Conservation (phyloP, 2,329 filamentous ascomycete genomes). For the Lizonia empirigonia region DNA sequence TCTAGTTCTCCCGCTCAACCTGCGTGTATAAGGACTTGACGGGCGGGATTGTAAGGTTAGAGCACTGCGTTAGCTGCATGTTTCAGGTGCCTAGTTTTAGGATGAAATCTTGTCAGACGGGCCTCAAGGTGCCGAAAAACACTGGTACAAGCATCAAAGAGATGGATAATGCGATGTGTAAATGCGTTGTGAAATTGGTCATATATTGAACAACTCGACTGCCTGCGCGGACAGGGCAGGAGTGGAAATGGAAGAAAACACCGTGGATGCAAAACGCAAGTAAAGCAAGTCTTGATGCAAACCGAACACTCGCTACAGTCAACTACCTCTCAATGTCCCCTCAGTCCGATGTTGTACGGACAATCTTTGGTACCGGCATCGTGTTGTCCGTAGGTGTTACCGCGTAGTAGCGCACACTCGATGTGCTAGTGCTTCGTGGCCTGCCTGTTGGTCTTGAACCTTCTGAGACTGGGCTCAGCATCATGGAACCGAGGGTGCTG, state of each 20-base stretch:
- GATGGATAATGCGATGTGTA: neutral
- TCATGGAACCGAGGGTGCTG: constrained; percentile 28
- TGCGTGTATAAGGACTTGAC: no score
- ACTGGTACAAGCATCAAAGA: neutral
- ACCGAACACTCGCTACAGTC: neutral
- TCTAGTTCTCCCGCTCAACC: no score
- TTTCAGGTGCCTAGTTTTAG: constrained; percentile 1
- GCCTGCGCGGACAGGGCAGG: neutral
- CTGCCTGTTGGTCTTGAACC: constrained; percentile 23
- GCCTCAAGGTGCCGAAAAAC: neutral
- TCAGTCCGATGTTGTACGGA: constrained; percentile 36
- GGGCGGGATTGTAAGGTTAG: neutral
- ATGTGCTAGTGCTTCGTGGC: constrained; percentile 37
- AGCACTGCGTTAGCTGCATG: neutral
- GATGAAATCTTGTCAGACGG: constrained; percentile 9
- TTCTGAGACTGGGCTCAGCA: constrained; percentile 31
- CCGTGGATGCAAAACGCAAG: neutral
- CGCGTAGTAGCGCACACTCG: constrained; percentile 41
- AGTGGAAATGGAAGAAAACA: neutral
- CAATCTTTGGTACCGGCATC: constrained; percentile 37
- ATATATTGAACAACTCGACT: neutral
- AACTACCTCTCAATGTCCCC: neutral
- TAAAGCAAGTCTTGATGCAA: no score
- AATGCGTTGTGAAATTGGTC: neutral
- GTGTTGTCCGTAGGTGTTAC: constrained; percentile 27